A percentile compares a stretch with the other conserved stretches of the same genome.
Conservation (phyloP, 306 rosid genomes). For the Cucurbita moschata region DNA sequence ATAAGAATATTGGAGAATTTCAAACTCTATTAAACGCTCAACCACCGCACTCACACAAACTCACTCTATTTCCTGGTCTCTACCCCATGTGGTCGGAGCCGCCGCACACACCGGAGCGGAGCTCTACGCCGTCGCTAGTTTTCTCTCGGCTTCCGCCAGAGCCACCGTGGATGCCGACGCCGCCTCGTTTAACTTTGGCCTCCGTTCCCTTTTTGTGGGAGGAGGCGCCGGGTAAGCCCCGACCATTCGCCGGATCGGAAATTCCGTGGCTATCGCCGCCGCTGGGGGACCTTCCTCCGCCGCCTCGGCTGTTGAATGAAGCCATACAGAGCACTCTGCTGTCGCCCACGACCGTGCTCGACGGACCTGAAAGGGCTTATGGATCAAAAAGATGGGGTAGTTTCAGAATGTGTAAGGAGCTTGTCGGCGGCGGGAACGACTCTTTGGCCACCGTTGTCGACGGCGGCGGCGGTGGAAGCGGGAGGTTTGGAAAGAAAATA, state of each 20-base stretch:
- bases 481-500: not conserved
- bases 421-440: not conserved
- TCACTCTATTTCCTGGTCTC: not conserved
- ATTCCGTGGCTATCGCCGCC: constrained; percentile 4
- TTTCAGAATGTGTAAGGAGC: constrained; percentile 1
- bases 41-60: not conserved
- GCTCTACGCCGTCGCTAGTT: constrained; percentile 20
- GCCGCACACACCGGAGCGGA: not conserved
- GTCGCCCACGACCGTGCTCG: constrained; percentile 7
- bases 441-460: not conserved
- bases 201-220: constrained; percentile 89
- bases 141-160: constrained; percentile 26
- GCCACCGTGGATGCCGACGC: constrained; percentile 21
- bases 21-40: not conserved
- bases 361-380: not conserved
- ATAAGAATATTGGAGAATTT: not conserved
- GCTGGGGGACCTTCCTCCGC: constrained; percentile 16
- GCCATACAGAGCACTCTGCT: not conserved
- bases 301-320: constrained; percentile 1
- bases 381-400: not conserved
- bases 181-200: constrained; percentile 30
- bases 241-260: constrained; percentile 16
- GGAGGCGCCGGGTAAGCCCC: constrained; percentile 87
- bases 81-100: not conserved
- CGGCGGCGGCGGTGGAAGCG: not conserved